phyloP scores from a whole-genome alignment of 2,329 filamentous ascomycete genomes.

The Bipolaris sorokiniana region DNA sequence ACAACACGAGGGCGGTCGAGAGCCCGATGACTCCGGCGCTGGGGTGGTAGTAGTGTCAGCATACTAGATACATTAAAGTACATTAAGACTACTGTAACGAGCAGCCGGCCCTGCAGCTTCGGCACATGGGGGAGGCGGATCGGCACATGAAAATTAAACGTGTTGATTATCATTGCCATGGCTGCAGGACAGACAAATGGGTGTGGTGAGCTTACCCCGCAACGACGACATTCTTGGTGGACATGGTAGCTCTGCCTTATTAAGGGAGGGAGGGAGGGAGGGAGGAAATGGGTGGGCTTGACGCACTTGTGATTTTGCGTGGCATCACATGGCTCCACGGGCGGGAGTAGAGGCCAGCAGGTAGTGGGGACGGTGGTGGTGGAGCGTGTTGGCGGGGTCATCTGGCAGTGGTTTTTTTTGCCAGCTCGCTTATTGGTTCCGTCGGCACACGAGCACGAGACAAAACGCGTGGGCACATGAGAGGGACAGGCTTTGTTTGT shows the following conservation, averaged over 20 bases:
- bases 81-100: background rate
- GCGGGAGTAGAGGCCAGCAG: background rate
- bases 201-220: slow-evolving; percentile 51
- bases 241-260: slow-evolving; percentile 12
- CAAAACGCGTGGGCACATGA: slow-evolving; percentile 33
- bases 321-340: background rate
- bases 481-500: slow-evolving; percentile 23
- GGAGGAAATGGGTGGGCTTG: slow-evolving; percentile 12
- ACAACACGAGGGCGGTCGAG: slow-evolving; percentile 68
- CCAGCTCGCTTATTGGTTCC: slow-evolving; percentile 26
- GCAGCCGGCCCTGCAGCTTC: background rate
- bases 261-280: background rate
- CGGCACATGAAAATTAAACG: background rate
- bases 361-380: background rate
- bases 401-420: background rate
- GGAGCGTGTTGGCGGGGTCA: slow-evolving; percentile 20
- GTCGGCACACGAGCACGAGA: slow-evolving; percentile 25
- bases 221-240: slow-evolving; percentile 52
- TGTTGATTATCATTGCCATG: background rate
- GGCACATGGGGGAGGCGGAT: background rate
- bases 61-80: background rate
- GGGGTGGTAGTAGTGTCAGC: slow-evolving; percentile 12
- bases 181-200: background rate
- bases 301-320: background rate
- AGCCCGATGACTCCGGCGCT: slow-evolving; percentile 71